phyloP scores from a whole-genome alignment of 2,329 filamentous ascomycete species.

The Neonectria ditissima region DNA sequence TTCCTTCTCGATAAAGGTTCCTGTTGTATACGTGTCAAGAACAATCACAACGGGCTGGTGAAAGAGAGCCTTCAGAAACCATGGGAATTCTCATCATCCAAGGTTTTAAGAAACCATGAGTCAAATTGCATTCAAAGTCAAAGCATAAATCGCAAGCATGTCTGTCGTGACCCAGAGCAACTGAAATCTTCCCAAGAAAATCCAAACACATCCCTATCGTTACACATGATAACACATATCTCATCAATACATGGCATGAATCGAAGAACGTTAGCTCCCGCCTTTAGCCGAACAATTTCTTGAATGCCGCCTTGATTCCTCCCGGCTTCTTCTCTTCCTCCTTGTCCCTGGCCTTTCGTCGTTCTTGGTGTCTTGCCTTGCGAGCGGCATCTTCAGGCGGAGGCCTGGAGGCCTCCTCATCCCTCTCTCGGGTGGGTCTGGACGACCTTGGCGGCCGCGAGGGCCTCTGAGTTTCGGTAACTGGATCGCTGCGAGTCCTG shows the following conservation, averaged over 20 bases:
- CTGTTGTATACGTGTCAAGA: background rate
- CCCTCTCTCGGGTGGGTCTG: slow-evolving; percentile 38
- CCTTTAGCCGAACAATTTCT: slow-evolving; percentile 46
- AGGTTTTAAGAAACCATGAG: slow-evolving; percentile 9
- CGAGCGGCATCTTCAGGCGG: slow-evolving; percentile 49
- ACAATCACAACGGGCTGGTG: background rate
- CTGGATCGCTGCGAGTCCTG: slow-evolving; percentile 27
- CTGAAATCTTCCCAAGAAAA: slow-evolving; percentile 27
- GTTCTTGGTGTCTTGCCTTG: slow-evolving; percentile 49
- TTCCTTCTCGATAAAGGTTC: background rate
- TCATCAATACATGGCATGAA: slow-evolving; percentile 40
- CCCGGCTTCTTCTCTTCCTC: slow-evolving; percentile 48
- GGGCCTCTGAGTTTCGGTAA: slow-evolving; percentile 22
- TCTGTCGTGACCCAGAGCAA: slow-evolving; percentile 31
- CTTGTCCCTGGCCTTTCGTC: slow-evolving; percentile 48
- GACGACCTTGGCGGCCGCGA: slow-evolving; percentile 31
- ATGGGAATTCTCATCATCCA: background rate
- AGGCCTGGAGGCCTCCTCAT: slow-evolving; percentile 34
- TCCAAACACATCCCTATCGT: slow-evolving; percentile 36
- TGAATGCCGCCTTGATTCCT: slow-evolving; percentile 47
- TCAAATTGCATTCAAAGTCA: slow-evolving; percentile 31
- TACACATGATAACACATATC: slow-evolving; percentile 40
- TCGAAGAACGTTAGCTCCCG: slow-evolving; percentile 28
- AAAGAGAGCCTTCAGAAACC: background rate
- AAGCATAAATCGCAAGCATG: slow-evolving; percentile 22